Evolutionary conservation across 352 stramenopile species (phyloP).

Genomic region (Phytophthora tentaculata): DNA sequence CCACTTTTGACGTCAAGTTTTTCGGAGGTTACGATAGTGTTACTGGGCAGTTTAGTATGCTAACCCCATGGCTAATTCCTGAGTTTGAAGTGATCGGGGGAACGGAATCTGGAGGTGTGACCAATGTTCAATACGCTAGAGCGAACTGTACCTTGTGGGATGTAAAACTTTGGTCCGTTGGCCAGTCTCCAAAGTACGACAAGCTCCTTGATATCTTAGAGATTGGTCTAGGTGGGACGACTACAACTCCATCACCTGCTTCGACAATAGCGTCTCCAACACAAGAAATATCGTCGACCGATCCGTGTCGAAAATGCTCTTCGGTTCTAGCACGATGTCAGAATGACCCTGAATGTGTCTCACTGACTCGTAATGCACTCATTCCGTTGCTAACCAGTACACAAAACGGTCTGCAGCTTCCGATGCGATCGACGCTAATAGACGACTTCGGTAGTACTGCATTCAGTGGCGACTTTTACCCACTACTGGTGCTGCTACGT

Average conservation of each 20-base stretch:
- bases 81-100: background rate
- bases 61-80: background rate
- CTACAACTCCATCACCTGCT: background rate
- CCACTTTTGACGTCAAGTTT: background rate
- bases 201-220: background rate
- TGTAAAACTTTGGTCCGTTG: background rate
- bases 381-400: background rate
- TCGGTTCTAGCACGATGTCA: constrained; percentile 11
- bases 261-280: background rate
- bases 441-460: background rate
- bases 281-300: background rate
- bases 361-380: background rate
- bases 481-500: background rate
- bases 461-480: background rate
- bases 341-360: constrained; percentile 2
- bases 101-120: background rate
- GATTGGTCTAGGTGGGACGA: background rate
- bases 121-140: background rate
- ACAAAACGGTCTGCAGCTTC: background rate
- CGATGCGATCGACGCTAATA: background rate
- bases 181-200: background rate
- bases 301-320: constrained; percentile 13
- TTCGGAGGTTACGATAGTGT: background rate
- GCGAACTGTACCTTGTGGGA: background rate
- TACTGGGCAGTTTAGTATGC: background rate